phyloP scores from a whole-genome alignment of 192 early-diverging fungal species.

The Backusella tarrabulga region DNA sequence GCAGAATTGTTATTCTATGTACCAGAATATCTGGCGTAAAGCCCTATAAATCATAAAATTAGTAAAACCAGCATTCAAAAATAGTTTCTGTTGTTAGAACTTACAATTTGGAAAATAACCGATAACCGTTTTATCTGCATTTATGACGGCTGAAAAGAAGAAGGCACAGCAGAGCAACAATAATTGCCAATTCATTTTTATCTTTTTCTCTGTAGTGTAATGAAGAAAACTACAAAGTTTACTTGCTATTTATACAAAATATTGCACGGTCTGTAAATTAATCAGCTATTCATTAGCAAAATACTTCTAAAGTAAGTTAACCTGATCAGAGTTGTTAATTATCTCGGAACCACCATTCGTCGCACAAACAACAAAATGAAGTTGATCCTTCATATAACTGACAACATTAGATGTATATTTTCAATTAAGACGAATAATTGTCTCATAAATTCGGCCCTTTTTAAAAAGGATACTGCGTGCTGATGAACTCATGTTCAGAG shows the following conservation, averaged over 20 bases:
- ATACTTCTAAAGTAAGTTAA: not conserved
- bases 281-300: not conserved
- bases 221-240: not conserved
- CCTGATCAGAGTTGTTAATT: not conserved
- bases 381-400: not conserved
- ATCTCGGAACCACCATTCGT: not conserved
- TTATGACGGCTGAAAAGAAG: not conserved
- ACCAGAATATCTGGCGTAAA: conserved; percentile 21
- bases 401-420: not conserved
- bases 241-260: not conserved
- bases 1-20: not conserved
- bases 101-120: conserved; percentile 35
- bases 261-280: not conserved
- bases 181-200: not conserved
- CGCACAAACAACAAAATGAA: not conserved
- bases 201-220: not conserved
- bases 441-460: not conserved
- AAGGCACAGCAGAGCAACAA: not conserved
- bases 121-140: conserved; percentile 14
- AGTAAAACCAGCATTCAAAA: not conserved
- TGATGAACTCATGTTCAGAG: not conserved
- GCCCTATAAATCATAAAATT: conserved; percentile 15
- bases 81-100: not conserved
- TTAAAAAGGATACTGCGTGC: not conserved
- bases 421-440: not conserved